Percentiles rank a stretch among this genome's conserved stretches.
Conservation (phyloP, 768 basidiomycete genomes). For the Suillus occidentalis region DNA sequence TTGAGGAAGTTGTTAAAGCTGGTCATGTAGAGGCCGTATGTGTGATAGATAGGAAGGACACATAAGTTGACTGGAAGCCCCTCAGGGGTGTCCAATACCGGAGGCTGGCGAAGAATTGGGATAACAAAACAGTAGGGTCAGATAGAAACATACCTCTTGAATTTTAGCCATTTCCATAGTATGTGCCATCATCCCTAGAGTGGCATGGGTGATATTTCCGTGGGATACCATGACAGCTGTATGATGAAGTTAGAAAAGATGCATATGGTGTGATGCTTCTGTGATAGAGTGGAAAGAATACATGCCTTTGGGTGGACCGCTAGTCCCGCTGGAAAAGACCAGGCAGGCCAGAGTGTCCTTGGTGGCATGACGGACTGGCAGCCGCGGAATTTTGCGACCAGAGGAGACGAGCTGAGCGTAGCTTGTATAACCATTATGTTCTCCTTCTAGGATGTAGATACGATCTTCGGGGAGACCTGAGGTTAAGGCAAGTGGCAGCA, state of each 20-base stretch:
- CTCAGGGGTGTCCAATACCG: conserved; percentile 36
- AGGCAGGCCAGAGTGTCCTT: background rate
- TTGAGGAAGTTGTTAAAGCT: conserved; percentile 43
- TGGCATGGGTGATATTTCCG: background rate
- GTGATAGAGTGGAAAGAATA: background rate
- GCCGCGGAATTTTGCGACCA: background rate
- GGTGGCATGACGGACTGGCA: background rate
- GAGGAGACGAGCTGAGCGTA: background rate
- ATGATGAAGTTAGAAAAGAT: background rate
- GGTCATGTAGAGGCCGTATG: conserved; percentile 52
- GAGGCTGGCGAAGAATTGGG: conserved; percentile 28
- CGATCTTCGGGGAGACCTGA: background rate
- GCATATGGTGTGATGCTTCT: background rate
- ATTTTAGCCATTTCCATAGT: background rate
- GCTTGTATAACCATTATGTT: background rate
- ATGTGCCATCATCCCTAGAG: background rate
- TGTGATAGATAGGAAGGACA: conserved; percentile 62
- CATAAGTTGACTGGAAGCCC: conserved; percentile 44
- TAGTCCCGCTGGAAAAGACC: background rate
- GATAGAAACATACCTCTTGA: background rate
- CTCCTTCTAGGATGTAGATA: background rate
- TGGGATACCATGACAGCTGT: background rate
- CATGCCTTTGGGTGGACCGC: background rate
- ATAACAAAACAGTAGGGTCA: background rate
- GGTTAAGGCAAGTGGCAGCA: background rate